Evolutionary conservation across 2,329 filamentous ascomycete species (phyloP), one percentile per base, ranked within the genome.

Genomic region (Ophidiomyces ophidiicola): DNA sequence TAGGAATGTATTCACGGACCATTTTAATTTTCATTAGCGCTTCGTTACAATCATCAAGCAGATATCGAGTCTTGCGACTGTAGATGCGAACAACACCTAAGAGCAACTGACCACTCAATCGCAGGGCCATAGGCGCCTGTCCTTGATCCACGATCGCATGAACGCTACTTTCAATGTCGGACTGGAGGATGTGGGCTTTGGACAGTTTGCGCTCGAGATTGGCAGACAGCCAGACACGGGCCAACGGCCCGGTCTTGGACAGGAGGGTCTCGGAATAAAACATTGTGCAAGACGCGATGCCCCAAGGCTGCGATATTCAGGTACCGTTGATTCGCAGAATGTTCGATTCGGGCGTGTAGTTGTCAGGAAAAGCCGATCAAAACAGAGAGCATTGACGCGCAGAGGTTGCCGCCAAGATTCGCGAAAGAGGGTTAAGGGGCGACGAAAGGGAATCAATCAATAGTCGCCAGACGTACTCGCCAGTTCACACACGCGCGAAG

Each of bases 161-260:
- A 48, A 98, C 87, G 62, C 87, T 94, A 66, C 86, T 84, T 53
- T 88, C 82, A 51, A 98, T 82, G 65, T 94, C 92, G 44, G 87
- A 88, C 58, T 94, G 85, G 48, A 98, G 62, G 50, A 96, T 90
- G 55, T 94, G 86, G 47, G 85, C 86, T 67, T 98, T 98, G 51
- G 87, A 93, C 44, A 98, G 78, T 68, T 96, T 98, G 70, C 88
- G 86, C 74, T 96, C 90, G 48, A 96, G 72, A 64, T 96, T 98
- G 68, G 90, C 86, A 21, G 90, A 94, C 46, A 96, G 76, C 90
- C 90, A 98, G 67, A 96, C 87, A 58, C 86, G 84, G 65, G 90
- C 90, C 70, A 98, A 67, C 56, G 90, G 88, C 69, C 90, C 90
- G 53, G 85, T 94, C 78, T 94, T 94, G 61, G 87, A 86, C 53